These are phyloP conservation scores for Didymella pinodella DNA, from an alignment of 2,329 filamentous ascomycete species.

Conservation along the genomic window DNA sequence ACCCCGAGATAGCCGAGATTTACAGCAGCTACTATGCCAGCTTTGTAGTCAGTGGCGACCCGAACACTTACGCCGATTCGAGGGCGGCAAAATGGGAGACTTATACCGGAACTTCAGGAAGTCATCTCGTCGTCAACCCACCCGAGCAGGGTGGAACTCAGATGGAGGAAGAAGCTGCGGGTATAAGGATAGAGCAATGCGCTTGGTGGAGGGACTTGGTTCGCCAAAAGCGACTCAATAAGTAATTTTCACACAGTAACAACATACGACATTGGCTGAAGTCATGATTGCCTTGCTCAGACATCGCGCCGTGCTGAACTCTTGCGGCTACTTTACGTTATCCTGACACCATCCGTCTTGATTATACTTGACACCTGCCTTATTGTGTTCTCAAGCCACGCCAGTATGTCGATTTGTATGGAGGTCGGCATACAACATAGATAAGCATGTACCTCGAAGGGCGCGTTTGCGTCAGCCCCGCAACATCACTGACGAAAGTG, in stretches of 20 bases:
- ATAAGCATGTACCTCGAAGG: constrained; percentile 22
- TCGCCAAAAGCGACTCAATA: constrained; percentile 42
- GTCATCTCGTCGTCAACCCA: constrained; percentile 37
- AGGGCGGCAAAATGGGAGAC: constrained; percentile 41
- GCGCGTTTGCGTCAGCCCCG: constrained; percentile 24
- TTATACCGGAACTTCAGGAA: constrained; percentile 30
- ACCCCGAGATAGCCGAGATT: constrained; percentile 40
- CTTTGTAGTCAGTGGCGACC: constrained; percentile 48
- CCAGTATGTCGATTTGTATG: neutral
- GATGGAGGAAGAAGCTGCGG: constrained; percentile 38
- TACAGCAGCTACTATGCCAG: constrained; percentile 49
- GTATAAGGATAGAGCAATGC: constrained; percentile 42
- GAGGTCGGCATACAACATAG: neutral
- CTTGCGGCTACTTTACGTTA: neutral
- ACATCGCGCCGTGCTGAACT: neutral
- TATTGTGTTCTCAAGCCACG: neutral
- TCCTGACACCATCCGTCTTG: neutral
- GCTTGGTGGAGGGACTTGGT: constrained; percentile 46
- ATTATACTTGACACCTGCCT: neutral
- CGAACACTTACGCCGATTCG: constrained; percentile 38
- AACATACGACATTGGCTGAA: neutral
- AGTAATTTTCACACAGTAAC: constrained; percentile 25
- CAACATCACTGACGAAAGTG: constrained; percentile 25
- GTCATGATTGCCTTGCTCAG: neutral
- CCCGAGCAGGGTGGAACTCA: constrained; percentile 31